A percentile compares a stretch with the other conserved stretches of the same genome.
Conservation (phyloP, 2,329 filamentous ascomycete species). For the Talaromyces sp. region DNA sequence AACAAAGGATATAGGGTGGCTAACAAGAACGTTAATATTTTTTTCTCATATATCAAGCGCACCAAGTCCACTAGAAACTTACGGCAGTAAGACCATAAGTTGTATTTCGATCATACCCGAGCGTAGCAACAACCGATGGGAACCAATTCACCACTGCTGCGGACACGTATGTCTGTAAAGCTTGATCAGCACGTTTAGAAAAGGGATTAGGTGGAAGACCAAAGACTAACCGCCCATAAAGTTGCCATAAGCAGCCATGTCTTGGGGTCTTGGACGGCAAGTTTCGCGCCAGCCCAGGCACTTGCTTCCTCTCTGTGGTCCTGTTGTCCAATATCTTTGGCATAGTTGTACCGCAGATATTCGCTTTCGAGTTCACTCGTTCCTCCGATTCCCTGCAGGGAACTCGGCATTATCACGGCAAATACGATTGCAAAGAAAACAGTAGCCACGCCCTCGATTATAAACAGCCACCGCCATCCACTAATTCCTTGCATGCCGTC, state of each 20-base stretch:
- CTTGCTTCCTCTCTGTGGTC: constrained; percentile 20
- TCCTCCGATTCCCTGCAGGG: constrained; percentile 34
- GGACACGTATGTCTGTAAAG: constrained; percentile 36
- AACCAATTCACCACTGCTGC: constrained; percentile 42
- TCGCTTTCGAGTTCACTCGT: constrained; percentile 32
- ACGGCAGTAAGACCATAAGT: constrained; percentile 43
- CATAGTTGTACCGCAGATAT: constrained; percentile 35
- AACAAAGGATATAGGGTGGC: constrained; percentile 27
- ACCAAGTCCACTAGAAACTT: background rate
- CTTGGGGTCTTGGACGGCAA: constrained; percentile 32
- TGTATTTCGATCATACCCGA: constrained; percentile 42
- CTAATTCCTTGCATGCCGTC: constrained; percentile 35
- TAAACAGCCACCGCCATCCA: constrained; percentile 48
- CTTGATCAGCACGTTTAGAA: background rate
- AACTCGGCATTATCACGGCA: constrained; percentile 54
- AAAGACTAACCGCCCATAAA: constrained; percentile 21
- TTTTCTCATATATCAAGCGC: constrained; percentile 1
- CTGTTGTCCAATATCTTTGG: constrained; percentile 26
- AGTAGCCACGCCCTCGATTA: constrained; percentile 40
- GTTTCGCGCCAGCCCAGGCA: constrained; percentile 22
- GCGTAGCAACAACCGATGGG: constrained; percentile 40
- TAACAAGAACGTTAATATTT: background rate
- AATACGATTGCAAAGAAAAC: constrained; percentile 41
- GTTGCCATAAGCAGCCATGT: constrained; percentile 34
- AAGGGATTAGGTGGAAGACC: constrained; percentile 21